Evolutionary conservation across 371 early-diverging fungal species (phyloP).

Genomic region (Circinella minor): DNA sequence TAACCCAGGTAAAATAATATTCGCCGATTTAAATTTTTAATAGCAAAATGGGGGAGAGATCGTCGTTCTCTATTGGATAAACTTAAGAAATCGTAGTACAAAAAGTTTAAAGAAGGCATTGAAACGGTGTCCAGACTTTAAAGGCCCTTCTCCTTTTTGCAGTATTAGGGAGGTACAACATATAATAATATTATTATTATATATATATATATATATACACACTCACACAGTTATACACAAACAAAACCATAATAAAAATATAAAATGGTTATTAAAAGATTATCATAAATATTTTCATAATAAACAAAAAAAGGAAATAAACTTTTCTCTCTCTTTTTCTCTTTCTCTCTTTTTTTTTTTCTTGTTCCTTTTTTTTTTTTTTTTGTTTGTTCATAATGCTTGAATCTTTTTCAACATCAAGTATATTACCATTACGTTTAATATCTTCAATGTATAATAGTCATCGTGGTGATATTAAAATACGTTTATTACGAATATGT

Average conservation of each 20-base stretch:
- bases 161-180: too few relatives aligned
- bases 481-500: conserved; percentile 12
- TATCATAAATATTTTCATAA: too few relatives aligned
- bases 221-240: too few relatives aligned
- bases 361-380: background rate
- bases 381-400: conserved; percentile 4
- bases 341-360: background rate
- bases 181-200: too few relatives aligned
- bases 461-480: background rate
- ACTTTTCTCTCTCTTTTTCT: background rate
- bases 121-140: conserved; percentile 2
- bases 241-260: too few relatives aligned
- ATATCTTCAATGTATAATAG: background rate
- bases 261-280: too few relatives aligned
- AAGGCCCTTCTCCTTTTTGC: background rate
- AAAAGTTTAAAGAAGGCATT: background rate
- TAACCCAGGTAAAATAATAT: background rate
- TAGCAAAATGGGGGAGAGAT: background rate
- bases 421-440: background rate
- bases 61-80: background rate
- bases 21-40: background rate
- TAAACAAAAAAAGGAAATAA: background rate
- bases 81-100: background rate
- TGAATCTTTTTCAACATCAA: background rate
- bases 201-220: too few relatives aligned